phyloP scores from a whole-genome alignment of 306 rosid genomes.

The Prunus fruticosa region DNA sequence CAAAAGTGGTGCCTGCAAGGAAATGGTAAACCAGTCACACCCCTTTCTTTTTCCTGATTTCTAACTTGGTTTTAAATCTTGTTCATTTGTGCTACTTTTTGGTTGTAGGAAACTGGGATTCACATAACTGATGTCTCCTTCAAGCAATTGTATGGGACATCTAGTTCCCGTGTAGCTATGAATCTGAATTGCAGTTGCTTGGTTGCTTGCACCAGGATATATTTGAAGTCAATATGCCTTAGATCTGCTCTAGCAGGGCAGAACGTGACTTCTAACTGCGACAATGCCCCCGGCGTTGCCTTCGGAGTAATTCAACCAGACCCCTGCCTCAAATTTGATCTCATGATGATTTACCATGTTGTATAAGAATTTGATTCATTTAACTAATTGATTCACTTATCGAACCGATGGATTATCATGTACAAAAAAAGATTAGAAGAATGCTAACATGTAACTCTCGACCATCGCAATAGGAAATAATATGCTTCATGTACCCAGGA shows the following conservation, averaged over 20 bases:
- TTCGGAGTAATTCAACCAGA: too few relatives aligned
- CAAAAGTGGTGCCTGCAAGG: slow-evolving; percentile 20
- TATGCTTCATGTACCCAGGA: too few relatives aligned
- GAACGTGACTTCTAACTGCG: too few relatives aligned
- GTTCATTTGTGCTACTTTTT: neutral
- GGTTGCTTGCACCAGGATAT: slow-evolving; percentile 31
- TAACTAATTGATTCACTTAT: too few relatives aligned
- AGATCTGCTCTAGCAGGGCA: neutral
- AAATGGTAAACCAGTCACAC: slow-evolving; percentile 15
- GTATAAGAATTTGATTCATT: too few relatives aligned
- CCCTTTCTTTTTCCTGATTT: neutral
- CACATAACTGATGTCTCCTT: slow-evolving; percentile 27
- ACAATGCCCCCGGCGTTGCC: too few relatives aligned
- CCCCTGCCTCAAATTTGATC: too few relatives aligned
- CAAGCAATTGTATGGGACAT: slow-evolving; percentile 32
- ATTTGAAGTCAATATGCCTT: slow-evolving; percentile 19
- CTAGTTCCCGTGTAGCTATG: slow-evolving; percentile 27
- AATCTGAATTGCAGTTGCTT: slow-evolving; percentile 33
- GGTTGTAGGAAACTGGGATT: slow-evolving; percentile 23
- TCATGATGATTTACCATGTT: too few relatives aligned
- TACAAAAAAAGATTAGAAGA: too few relatives aligned
- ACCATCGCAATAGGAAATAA: too few relatives aligned
- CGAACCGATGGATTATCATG: too few relatives aligned
- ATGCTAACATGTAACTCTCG: too few relatives aligned
- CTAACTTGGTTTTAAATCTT: neutral